Evolutionary conservation across 345 rosid species (phyloP), one percentile per base, ranked within the genome.

Genomic region (Eucalyptus regnans): DNA sequence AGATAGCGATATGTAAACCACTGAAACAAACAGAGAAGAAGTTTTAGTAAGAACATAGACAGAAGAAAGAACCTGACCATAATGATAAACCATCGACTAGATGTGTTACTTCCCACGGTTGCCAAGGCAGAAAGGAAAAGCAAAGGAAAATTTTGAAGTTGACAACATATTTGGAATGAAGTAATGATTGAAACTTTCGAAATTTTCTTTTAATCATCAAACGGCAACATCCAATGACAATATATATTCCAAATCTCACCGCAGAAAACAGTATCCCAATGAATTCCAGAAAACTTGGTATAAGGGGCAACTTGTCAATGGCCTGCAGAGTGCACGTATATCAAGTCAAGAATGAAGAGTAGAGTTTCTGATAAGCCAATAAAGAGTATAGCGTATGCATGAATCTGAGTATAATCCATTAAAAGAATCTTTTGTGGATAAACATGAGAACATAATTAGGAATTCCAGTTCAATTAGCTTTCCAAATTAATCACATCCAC

Each of bases 1-100:
- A 97, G 99, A 93, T 95, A 96, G 86, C 98, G 97, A 90, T 97
- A 96, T 86, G 92, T 87, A 89, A 97, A 97, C 98, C 99, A 96
- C 99, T 96, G 99, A 79, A 87, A 90, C 71, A 80, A 46, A 80
- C 8, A 84, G 81, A 86, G 64, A 88, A 88, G 22, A 7, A 76
- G 84, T 41, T 76, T 85, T 85, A 29, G 90, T 94, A 64, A 93
- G 86, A 64, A 86, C 25, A 49, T 76, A 51, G n/a, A 29, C 62
- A 15, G 41, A 48, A 48, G 33, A 58, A 9, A 44, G 33, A 81
- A 88, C 17, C 23, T 50, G 29, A 16, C 54, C 37, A 81, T 41
- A 15, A 29, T 17, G 10, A 71, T 50, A 80, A 71, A 12, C 33
- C 52, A 51, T 37, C 6, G 22, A 79, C 33, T 50, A 81, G 44